Evolutionary conservation across 441 rosid genomes (phyloP).

Genomic region (Syzygium malaccense): DNA sequence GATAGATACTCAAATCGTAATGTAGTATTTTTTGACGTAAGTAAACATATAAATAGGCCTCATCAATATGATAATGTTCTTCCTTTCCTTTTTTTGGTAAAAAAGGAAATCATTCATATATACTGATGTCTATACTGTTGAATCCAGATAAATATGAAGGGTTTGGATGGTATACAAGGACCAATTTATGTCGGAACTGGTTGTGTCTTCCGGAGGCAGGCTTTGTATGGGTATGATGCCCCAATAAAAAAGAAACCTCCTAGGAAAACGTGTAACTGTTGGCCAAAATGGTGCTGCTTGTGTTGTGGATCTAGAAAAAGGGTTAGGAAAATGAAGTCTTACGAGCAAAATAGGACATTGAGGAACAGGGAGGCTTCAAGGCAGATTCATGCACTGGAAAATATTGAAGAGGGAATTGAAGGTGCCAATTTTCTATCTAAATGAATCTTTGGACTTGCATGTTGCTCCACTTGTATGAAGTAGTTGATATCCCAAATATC

Average conservation of each 20-base stretch:
- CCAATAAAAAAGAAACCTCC: conserved; percentile 77
- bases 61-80: background rate
- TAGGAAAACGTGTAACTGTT: conserved; percentile 79
- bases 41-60: conserved; percentile 10
- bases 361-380: conserved; percentile 44
- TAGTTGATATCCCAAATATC: background rate
- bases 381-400: conserved; percentile 75
- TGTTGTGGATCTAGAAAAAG: conserved; percentile 55
- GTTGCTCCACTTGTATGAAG: background rate
- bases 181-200: conserved; percentile 99
- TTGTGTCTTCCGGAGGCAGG: conserved; percentile 91
- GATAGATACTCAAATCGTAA: conserved; percentile 93
- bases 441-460: background rate
- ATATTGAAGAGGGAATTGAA: conserved; percentile 73
- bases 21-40: conserved; percentile 91
- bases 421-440: conserved; percentile 28
- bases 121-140: background rate
- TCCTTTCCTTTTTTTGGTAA: background rate
- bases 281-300: conserved; percentile 79
- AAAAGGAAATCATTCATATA: background rate
- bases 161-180: conserved; percentile 94
- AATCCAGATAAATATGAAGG: conserved; percentile 93
- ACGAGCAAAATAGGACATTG: conserved; percentile 36
- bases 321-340: conserved; percentile 42
- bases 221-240: conserved; percentile 91